Base-by-base conservation (phyloP, 139 green algal species). In the Mesostigma viride region DNA sequence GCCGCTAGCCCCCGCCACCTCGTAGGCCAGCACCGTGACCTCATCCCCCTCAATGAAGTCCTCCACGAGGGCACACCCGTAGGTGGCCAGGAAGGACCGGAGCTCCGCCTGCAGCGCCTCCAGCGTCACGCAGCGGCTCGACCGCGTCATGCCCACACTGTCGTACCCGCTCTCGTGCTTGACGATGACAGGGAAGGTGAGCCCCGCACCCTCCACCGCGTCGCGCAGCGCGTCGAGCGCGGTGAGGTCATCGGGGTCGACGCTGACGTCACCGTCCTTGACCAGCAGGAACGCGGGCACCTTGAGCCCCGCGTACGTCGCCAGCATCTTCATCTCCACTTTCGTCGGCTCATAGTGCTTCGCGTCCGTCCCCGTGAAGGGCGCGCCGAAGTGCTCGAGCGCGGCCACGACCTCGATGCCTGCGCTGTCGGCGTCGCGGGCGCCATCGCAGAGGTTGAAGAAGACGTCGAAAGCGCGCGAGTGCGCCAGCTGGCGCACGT, bases 381-480 rank as follows among this genome's bases (percentile, higher is more conserved):
- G 45, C 45, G 64, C n/a, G 53, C 64, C 51, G 20, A 71, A 46
- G 0, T 32, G 45, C 28, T 71, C 64, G 17, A 71, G 64, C 11
- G 64, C 46, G 22, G 64, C 26, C 32, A 71, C 53, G 26, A 71
- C 64, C n/a, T 71, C 64, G 6, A 71, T 35, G 20, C 64, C 64
- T 6, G 64, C 31, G 2, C 64, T 24, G n/a, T 71, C 64, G 17
- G 64, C 64, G 1, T 71, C 64, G 45, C 64, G 64, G 3, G 64
- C 64, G 6, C 64, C 64, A 34, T 71, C 64, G 11, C 64, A 71
- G 34, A 71, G 64, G 34, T 71, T 71, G 8, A 71, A 3, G 3
- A 71, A 71, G 20, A 63, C 45, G 28, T 71, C 64, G 46, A 57
- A 71, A n/a, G n/a, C n/a, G n/a, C n/a, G n/a, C n/a, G n/a, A n/a